Evolutionary conservation across 2,329 filamentous ascomycete species (phyloP).

Genomic region (Beauveria rudraprayagi): DNA sequence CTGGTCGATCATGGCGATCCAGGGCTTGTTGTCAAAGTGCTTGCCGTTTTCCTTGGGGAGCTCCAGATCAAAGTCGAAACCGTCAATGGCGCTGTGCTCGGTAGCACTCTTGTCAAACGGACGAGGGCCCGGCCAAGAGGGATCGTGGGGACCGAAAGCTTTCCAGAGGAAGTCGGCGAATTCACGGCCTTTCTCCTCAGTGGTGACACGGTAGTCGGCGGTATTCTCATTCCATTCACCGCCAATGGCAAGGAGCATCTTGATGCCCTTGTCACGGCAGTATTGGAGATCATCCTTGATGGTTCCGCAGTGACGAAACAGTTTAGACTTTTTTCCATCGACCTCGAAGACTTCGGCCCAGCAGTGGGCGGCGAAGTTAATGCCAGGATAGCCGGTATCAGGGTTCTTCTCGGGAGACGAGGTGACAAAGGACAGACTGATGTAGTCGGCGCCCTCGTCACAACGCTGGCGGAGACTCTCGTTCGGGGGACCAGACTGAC

Average conservation of each 20-base stretch:
- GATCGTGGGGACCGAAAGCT: constrained; percentile 30
- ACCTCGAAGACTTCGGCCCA: constrained; percentile 18
- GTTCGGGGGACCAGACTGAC: constrained; percentile 22
- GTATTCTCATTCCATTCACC: constrained; percentile 20
- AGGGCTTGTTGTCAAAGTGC: constrained; percentile 22
- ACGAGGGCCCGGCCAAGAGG: constrained; percentile 25
- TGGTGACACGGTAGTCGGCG: constrained; percentile 28
- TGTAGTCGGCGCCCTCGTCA: constrained; percentile 28
- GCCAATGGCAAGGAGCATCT: constrained; percentile 35
- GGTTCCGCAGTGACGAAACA: constrained; percentile 27
- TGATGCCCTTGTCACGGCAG: constrained; percentile 34
- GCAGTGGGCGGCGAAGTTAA: constrained; percentile 34
- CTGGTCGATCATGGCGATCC: constrained; percentile 29
- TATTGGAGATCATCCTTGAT: constrained; percentile 33
- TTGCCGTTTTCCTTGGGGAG: constrained; percentile 21
- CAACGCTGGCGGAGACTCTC: constrained; percentile 29
- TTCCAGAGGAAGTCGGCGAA: constrained; percentile 32
- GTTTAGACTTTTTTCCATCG: constrained; percentile 21
- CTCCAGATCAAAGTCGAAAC: constrained; percentile 37
- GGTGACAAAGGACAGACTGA: constrained; percentile 32
- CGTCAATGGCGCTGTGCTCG: constrained; percentile 26
- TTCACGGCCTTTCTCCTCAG: constrained; percentile 22
- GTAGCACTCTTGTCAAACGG: constrained; percentile 28
- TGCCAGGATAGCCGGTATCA: constrained; percentile 27
- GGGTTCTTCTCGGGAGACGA: constrained; percentile 26